Evolutionary conservation across 1,139 yeast genomes (phyloP), one percentile per base, ranked within the genome.

Genomic region (Kodamaea anthophila): DNA sequence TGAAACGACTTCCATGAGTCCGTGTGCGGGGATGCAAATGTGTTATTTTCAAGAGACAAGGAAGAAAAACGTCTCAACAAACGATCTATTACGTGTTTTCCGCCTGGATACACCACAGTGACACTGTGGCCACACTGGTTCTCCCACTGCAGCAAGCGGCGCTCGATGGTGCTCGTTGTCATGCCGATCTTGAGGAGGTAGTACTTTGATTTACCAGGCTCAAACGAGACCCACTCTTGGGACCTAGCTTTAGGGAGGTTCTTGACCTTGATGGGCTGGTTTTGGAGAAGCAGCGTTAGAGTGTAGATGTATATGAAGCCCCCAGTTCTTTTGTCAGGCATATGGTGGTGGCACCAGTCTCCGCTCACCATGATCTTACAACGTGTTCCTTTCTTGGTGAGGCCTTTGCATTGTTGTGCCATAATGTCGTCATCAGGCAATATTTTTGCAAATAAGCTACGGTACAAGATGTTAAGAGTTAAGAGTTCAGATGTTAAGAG

Each of bases 291-390:
- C 33, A 61, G 65, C 3, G 49, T 40, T 19, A 74, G 46, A 0
- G 82, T 74, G 43, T 73, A 76, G 2, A 74, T 58, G 43, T 76
- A 76, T 15, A 76, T 72, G 41, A 41, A 64, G 0, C 83, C 82
- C 7, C 38, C 28, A 9, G 9, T 9, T 13, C 9, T n/a, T 8
- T 25, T 16, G 4, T 4, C 19, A 6, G 13, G 13, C 8, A 7
- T 5, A 30, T 18, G 23, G 12, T 26, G 26, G 37, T 27, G 20
- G 34, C 67, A 62, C 37, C 44, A 56, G 1, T 51, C 56, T 3
- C 34, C 37, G 3, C 35, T 26, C 3, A 49, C 40, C 5, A 28
- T 34, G 20, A 52, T 45, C 29, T 53, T 55, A 38, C 67, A 61
- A 25, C 56, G 44, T 5, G 32, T 27, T 2, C 65, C 65, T 32